Evolutionary conservation across 768 basidiomycete species (phyloP), one percentile per base, ranked within the genome.

Genomic region (Agaricus sinodeliciosus): DNA sequence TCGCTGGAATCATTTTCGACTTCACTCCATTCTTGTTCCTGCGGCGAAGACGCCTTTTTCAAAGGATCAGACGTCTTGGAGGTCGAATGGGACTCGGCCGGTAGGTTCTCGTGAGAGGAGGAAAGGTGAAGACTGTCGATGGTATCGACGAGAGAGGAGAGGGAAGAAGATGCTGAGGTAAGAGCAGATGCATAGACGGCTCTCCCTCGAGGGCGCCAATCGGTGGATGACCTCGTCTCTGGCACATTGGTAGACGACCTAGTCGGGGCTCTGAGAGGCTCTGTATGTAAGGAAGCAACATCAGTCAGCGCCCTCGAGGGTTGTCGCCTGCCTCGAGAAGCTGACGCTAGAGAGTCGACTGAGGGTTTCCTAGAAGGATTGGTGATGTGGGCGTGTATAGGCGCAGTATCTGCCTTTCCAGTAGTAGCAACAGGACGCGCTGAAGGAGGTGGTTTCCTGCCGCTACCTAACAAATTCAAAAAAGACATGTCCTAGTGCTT

Each of bases 21-120:
- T 2, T 53, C 51, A 26, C 18, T 53, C 51, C 51, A 53, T 27
- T 53, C 51, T 18, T 46, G 51, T 53, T 53, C 51, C 43, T 40
- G 36, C 45, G 44, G 45, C 35, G 51, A 31, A 40, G 51, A 36
- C 27, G 43, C 35, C 51, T 46, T 53, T 8, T 39, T 31, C 19
- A 43, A 16, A 39, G 40, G 25, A 27, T 18, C 6, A 34, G 9
- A n/a, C n/a, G 45, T 28, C 18, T 9, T 22, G 13, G 16, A 26
- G 36, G 28, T 4, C 13, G 44, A 40, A 19, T 34, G 45, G 31
- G 16, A 18, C 28, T 35, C 45, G 13, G 18, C 6, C 15, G 27
- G 7, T 3, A 22, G 8, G 16, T 9, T 26, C 19, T 45, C 25
- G 43, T 1, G 43, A 15, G 13, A 31, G 2, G 48, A 41, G 15